Evolutionary conservation across 208 protist species (phyloP).

Genomic region (Trypanosoma theileri): DNA sequence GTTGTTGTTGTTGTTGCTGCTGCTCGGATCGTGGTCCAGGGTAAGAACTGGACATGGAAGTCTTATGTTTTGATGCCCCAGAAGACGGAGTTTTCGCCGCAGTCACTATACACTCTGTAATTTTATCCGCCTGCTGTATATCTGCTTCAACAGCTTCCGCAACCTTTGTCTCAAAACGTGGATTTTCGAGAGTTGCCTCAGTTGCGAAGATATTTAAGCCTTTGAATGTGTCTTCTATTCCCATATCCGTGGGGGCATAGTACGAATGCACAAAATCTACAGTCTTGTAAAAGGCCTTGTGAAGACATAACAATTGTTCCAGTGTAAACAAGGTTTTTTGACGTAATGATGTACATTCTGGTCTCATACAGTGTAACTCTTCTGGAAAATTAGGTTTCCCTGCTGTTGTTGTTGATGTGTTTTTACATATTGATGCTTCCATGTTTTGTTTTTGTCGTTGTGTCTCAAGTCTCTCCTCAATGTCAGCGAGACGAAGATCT

Average conservation of each 20-base stretch:
- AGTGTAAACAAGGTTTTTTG: constrained; percentile 37
- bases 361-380: constrained; percentile 12
- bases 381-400: constrained; percentile 22
- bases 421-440: no score
- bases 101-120: background rate
- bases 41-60: no score
- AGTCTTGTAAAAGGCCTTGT: constrained; percentile 12
- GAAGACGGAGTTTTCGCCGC: background rate
- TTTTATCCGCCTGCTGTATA: background rate
- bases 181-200: constrained; percentile 39
- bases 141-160: constrained; percentile 46
- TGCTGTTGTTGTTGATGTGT: constrained; percentile 21
- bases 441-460: constrained; percentile 30
- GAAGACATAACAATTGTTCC: constrained; percentile 33
- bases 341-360: constrained; percentile 24
- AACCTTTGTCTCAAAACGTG: constrained; percentile 48
- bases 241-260: background rate
- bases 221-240: constrained; percentile 9
- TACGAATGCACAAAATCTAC: constrained; percentile 15
- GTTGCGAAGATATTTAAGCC: constrained; percentile 15
- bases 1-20: background rate
- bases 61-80: no score
- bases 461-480: constrained; percentile 57
- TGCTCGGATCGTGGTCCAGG: background rate
- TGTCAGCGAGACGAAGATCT: constrained; percentile 47